Evolutionary conservation across 2,329 filamentous ascomycete genomes (phyloP).

Genomic region (Aspergillus tamarii): DNA sequence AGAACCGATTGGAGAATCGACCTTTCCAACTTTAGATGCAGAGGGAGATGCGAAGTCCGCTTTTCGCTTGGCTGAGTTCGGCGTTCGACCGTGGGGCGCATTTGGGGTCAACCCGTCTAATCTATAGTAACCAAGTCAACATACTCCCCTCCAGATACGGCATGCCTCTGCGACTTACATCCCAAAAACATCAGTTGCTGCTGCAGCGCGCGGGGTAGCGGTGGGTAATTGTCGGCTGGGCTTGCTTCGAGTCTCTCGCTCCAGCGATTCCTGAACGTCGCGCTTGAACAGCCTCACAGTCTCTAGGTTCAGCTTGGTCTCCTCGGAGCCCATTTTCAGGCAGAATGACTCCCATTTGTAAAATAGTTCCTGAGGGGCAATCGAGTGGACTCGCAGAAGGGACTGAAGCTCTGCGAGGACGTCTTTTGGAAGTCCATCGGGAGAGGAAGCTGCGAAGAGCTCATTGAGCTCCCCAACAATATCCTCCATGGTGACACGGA

Average conservation of each 20-base stretch:
- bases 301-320: slow-evolving; percentile 70
- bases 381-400: slow-evolving; percentile 80
- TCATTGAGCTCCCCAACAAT: slow-evolving; percentile 58
- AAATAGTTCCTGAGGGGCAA: slow-evolving; percentile 83
- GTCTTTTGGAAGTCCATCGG: slow-evolving; percentile 69
- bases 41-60: slow-evolving; percentile 53
- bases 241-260: slow-evolving; percentile 73
- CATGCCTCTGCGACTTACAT: slow-evolving; percentile 61
- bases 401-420: slow-evolving; percentile 80
- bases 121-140: slow-evolving; percentile 37
- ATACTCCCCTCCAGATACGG: too few species aligned
- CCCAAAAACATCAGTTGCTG: slow-evolving; percentile 74
- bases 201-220: slow-evolving; percentile 62
- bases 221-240: slow-evolving; percentile 57
- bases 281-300: slow-evolving; percentile 80
- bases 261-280: slow-evolving; percentile 80
- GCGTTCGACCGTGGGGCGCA: slow-evolving; percentile 51
- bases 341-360: slow-evolving; percentile 99
- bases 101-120: slow-evolving; percentile 71
- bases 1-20: slow-evolving; percentile 54
- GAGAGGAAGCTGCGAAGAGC: slow-evolving; percentile 60
- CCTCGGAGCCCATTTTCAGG: slow-evolving; percentile 87
- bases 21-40: slow-evolving; percentile 45
- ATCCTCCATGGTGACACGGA: slow-evolving; percentile 49
- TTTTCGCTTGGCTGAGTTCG: slow-evolving; percentile 56